A percentile compares a stretch with the other conserved stretches of the same genome.
phyloP scores from a whole-genome alignment of 2,329 filamentous ascomycete genomes.

The Cadophora sp. region DNA sequence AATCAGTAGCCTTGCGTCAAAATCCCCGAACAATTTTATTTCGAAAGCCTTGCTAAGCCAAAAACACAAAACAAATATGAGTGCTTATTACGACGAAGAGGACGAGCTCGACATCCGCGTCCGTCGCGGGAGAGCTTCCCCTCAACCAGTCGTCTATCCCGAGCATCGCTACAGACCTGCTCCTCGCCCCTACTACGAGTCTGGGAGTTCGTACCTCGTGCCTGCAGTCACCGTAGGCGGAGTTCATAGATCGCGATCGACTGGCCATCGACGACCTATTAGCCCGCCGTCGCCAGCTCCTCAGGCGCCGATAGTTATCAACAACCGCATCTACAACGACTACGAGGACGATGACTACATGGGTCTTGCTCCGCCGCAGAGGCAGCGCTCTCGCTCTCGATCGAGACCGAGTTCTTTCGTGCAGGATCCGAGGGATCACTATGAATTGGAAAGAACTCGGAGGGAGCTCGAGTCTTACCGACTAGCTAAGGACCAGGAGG shows the following conservation, averaged over 20 bases:
- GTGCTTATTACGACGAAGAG: slow-evolving; percentile 54
- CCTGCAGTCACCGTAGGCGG: slow-evolving; percentile 35
- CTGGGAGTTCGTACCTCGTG: slow-evolving; percentile 30
- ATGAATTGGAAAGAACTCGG: slow-evolving; percentile 51
- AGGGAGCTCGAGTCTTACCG: slow-evolving; percentile 28
- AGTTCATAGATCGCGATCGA: slow-evolving; percentile 31
- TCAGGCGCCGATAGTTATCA: slow-evolving; percentile 59
- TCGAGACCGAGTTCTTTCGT: slow-evolving; percentile 22
- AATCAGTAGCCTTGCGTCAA: slow-evolving; percentile 15
- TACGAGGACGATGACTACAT: slow-evolving; percentile 34
- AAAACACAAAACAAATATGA: slow-evolving; percentile 35
- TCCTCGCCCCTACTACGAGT: slow-evolving; percentile 30
- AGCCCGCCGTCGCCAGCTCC: slow-evolving; percentile 36
- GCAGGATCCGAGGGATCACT: slow-evolving; percentile 44
- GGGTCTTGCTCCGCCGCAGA: slow-evolving; percentile 11
- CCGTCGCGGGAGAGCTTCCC: slow-evolving; percentile 45
- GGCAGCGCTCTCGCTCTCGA: slow-evolving; percentile 18
- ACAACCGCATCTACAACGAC: slow-evolving; percentile 61
- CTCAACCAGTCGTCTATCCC: slow-evolving; percentile 50
- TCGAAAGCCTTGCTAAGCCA: slow-evolving; percentile 22
- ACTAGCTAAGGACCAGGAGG: too few species aligned
- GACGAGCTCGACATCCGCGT: slow-evolving; percentile 62
- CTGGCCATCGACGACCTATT: slow-evolving; percentile 27
- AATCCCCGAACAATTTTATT: neutral
- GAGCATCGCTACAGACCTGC: slow-evolving; percentile 34